phyloP scores from a whole-genome alignment of 2,329 filamentous ascomycete genomes.

The Neonectria hederae region DNA sequence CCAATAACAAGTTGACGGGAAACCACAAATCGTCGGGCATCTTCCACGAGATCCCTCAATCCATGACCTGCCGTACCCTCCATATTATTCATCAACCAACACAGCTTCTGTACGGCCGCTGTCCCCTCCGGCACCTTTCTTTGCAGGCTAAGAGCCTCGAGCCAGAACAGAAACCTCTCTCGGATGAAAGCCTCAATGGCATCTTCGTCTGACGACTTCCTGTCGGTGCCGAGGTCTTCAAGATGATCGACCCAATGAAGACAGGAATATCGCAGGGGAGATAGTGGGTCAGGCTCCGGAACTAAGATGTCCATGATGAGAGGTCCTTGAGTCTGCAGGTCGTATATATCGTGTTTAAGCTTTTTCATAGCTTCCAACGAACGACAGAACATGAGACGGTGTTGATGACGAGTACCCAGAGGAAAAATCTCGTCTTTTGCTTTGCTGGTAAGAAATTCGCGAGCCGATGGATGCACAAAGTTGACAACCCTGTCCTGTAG shows the following conservation, averaged over 20 bases:
- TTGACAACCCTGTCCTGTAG: conserved; percentile 42
- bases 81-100: neutral
- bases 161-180: conserved; percentile 49
- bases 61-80: neutral
- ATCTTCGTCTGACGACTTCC: neutral
- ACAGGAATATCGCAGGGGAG: conserved; percentile 31
- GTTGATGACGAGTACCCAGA: conserved; percentile 35
- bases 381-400: conserved; percentile 46
- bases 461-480: conserved; percentile 55
- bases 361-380: conserved; percentile 47
- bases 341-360: conserved; percentile 50
- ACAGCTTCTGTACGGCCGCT: neutral
- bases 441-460: conserved; percentile 50
- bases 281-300: conserved; percentile 27
- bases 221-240: neutral
- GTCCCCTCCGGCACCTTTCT: conserved; percentile 17
- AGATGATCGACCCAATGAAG: conserved; percentile 38
- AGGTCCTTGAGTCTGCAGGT: conserved; percentile 33
- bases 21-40: conserved; percentile 7
- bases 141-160: conserved; percentile 54
- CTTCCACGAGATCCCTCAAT: neutral
- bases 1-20: neutral
- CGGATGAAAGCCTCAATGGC: neutral
- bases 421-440: conserved; percentile 44
- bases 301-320: conserved; percentile 14